Evolutionary conservation across 1,139 yeast species (phyloP), one percentile per base, ranked within the genome.

Genomic region (Taiozyma sp.): DNA sequence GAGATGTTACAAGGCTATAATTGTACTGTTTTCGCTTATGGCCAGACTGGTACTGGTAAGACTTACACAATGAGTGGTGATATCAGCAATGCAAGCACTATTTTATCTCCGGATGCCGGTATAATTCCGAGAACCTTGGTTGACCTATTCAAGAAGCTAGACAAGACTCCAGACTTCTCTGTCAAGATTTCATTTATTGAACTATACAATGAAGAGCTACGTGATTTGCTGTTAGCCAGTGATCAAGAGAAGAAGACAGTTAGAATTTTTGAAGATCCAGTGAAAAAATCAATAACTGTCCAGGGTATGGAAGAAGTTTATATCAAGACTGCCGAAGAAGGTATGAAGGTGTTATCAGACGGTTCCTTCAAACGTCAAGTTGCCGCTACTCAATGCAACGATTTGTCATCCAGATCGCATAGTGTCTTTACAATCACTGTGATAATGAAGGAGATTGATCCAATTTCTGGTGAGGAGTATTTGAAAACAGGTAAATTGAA

Each of bases 31-130:
- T 76, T 88, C 60, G 95, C 96, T 0, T 88, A 88, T 65, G 96
- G 96, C 10, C 96, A 88, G 68, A 88, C 96, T 0, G 96, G 96
- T 10, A 85, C 95, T 0, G 96, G 96, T 3, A 88, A 88, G 62
- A 88, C 97, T 0, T 80, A 84, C 61, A 88, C 96, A 3, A 88
- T 89, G 96, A 80, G 89, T 60, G 96, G 96, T 28, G 83, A 81
- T 57, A 71, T 75, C 34, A 55, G 56, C 16, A 56, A 59, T 24
- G 45, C 58, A 24, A 63, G 63, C 14, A 57, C 59, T 1, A 56
- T 51, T 40, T 43, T 64, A 24, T 61, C 66, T 8, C 68, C 71
- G 28, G 74, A 74, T 50, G 82, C 88, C 0, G 95, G 95, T 7
- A 77, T 86, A 9, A 83, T 85, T 43, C 95, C 95, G 9, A 70